phyloP scores from a whole-genome alignment of 768 basidiomycete species.

The Lactarius hatsudake region DNA sequence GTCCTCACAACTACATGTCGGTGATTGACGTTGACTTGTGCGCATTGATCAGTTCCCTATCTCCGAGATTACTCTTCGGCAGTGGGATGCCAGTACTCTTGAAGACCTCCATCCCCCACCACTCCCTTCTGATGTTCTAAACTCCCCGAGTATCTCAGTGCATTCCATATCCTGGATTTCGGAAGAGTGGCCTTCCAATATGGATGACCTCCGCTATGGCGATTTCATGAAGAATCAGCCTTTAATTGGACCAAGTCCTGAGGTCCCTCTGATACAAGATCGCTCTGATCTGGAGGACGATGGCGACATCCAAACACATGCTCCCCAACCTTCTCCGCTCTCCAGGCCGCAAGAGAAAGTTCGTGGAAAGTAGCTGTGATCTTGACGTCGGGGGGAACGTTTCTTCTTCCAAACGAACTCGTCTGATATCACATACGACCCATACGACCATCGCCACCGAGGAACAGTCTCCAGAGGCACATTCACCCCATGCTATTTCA shows the following conservation, averaged over 20 bases:
- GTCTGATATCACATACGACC: background rate
- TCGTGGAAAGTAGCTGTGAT: background rate
- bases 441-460: background rate
- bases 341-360: conserved; percentile 10
- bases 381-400: background rate
- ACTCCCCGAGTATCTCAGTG: conserved; percentile 8
- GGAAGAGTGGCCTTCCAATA: background rate
- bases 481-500: background rate
- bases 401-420: background rate
- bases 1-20: background rate
- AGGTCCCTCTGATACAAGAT: background rate
- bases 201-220: background rate
- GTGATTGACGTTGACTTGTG: background rate
- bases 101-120: conserved; percentile 12
- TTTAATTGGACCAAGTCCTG: background rate
- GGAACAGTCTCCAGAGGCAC: background rate
- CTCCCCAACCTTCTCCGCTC: background rate
- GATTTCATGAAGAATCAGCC: background rate
- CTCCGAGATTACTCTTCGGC: conserved; percentile 16
- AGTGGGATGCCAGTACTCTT: conserved; percentile 22
- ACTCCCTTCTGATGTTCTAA: conserved; percentile 10
- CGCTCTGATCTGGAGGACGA: background rate
- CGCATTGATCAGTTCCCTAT: conserved; percentile 14
- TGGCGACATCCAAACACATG: background rate
- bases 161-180: conserved; percentile 17